Base-by-base conservation (phyloP, 2,329 filamentous ascomycete species). In the Talaromyces piceae region DNA sequence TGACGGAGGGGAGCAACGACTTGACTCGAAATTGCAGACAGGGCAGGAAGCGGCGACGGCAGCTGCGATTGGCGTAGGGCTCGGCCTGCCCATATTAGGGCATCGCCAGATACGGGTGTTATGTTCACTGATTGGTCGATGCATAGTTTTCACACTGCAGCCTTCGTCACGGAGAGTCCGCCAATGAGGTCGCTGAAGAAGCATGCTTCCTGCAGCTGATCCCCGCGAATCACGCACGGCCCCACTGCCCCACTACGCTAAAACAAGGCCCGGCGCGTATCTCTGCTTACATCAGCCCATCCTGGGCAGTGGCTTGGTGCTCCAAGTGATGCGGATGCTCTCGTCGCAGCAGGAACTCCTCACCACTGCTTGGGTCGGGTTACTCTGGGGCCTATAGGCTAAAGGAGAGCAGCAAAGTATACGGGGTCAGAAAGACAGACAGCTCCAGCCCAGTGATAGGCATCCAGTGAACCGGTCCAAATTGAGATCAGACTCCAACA, bases 231-330 rank as follows among this genome's bases (percentile, higher is more conserved):
- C 39, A 51, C 49, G 22, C 44, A 23, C 6, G n/a, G 41, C 48
- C 30, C 45, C 48, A 45, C 48, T 33, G 43, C 31, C 4, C 47
- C 41, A 33, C 27, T 12, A 30, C 45, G 50, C 51, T 53, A 53
- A 46, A 46, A 49, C 51, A 53, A 49, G 51, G 51, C 46, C 51
- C 51, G 51, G 51, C 51, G 51, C 51, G 46, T 53, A 49, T 47
- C 45, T 45, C 46, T 37, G 45, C 27, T 45, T 30, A n/a, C 39
- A 11, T 41, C 46, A 22, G 23, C 43, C 22, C 3, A 2, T 37
- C n/a, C 25, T 12, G 4, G 7, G 25, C 20, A 27, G 26, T 8
- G 23, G 25, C 13, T 45, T 31, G 41, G 6, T 11, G 41, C 27
- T 26, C 12, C 13, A 20, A 26, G 23, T n/a, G 23, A 22, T 5